phyloP scores from a whole-genome alignment of 768 basidiomycete genomes.

The Piloderma croceum region DNA sequence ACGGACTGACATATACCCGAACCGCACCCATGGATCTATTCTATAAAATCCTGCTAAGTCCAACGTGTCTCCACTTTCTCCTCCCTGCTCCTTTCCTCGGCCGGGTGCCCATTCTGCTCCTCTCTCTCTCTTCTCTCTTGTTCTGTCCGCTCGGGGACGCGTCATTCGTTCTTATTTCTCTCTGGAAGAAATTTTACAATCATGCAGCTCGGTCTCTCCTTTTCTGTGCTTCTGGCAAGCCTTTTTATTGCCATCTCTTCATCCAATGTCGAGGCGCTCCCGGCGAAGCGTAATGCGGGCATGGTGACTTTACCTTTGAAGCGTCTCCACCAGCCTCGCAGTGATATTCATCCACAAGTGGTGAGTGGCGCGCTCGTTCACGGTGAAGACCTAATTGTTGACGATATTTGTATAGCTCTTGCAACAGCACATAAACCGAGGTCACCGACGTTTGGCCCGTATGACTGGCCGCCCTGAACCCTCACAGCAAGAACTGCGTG shows the following conservation, averaged over 20 bases:
- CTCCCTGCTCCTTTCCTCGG: constrained; percentile 4
- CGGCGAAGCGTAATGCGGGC: constrained; percentile 29
- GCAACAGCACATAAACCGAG: constrained; percentile 68
- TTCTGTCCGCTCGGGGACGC: constrained; percentile 11
- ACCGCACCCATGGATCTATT: no score
- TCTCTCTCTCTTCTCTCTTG: constrained; percentile 18
- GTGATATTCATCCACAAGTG: constrained; percentile 31
- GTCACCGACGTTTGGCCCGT: constrained; percentile 56
- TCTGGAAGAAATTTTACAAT: no score
- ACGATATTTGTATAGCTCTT: constrained; percentile 38
- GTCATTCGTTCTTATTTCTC: no score
- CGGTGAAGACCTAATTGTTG: constrained; percentile 6
- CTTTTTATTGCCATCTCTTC: constrained; percentile 39
- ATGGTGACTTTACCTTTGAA: constrained; percentile 40
- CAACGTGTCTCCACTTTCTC: neutral
- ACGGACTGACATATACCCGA: no score
- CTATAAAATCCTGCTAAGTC: constrained; percentile 2
- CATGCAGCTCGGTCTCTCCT: constrained; percentile 53
- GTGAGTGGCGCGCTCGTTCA: constrained; percentile 22
- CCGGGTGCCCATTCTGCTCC: constrained; percentile 11
- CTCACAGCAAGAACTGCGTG: constrained; percentile 40
- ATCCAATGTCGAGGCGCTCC: constrained; percentile 38
- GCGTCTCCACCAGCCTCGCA: constrained; percentile 27
- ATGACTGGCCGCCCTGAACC: constrained; percentile 59
- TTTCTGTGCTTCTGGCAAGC: constrained; percentile 49